Conservation (phyloP, 352 stramenopile genomes). For the Globisporangium recalcitrans region DNA sequence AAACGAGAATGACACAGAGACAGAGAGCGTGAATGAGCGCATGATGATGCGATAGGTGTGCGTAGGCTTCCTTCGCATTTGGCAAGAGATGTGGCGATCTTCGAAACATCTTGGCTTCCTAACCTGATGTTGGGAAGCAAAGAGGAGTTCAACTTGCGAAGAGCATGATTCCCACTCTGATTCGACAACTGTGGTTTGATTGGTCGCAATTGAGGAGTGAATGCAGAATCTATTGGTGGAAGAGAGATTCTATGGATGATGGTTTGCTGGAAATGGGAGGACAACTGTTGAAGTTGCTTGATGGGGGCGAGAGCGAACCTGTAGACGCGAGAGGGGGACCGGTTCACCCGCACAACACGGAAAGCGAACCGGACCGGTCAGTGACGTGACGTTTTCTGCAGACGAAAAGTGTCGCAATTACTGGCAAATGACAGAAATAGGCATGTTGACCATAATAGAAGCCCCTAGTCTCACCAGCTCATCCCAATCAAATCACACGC, state of each 20-base stretch:
- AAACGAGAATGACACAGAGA: neutral
- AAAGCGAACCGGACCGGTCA: constrained; percentile 4
- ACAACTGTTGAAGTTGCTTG: neutral
- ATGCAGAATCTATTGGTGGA: no score
- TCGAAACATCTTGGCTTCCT: neutral
- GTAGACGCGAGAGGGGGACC: neutral
- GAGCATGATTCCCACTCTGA: constrained; percentile 2
- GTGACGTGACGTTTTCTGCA: constrained; percentile 9
- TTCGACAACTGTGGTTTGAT: neutral
- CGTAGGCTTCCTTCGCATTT: neutral
- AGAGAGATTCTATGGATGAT: no score
- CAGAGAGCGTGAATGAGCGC: neutral
- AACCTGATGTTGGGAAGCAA: neutral
- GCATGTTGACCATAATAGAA: neutral
- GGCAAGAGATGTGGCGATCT: neutral
- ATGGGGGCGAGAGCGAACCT: neutral
- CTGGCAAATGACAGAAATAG: neutral
- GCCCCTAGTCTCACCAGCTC: neutral
- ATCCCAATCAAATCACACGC: neutral
- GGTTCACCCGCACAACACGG: neutral
- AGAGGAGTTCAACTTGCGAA: neutral
- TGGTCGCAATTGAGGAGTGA: neutral
- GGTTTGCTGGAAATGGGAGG: neutral
- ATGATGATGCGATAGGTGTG: no score
- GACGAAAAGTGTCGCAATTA: neutral